Evolutionary conservation across 169 alveolate species (phyloP).

Genomic region (Cystoisospora suis): DNA sequence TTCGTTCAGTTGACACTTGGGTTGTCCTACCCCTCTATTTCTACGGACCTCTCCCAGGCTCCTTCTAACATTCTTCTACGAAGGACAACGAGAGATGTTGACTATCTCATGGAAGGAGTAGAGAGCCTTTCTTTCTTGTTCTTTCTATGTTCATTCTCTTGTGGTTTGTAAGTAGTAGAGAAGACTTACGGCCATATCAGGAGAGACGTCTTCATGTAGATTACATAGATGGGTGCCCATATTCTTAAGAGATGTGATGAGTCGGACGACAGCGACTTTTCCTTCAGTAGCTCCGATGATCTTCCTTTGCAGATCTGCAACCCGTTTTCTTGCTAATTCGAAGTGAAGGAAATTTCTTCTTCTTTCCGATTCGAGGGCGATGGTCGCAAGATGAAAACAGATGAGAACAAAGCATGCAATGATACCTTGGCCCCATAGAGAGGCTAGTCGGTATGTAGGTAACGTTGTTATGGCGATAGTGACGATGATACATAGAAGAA

Average conservation of each 20-base stretch:
- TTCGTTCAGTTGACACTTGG: too few relatives aligned
- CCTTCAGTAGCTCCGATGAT: not conserved
- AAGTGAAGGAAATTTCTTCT: not conserved
- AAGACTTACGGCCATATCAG: not conserved
- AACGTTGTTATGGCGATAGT: not conserved
- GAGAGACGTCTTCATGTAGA: not conserved
- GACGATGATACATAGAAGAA: not conserved
- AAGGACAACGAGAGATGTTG: too few relatives aligned
- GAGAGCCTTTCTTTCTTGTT: too few relatives aligned
- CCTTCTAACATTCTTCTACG: too few relatives aligned
- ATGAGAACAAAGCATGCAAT: not conserved
- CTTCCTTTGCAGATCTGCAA: not conserved
- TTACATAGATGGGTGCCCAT: not conserved
- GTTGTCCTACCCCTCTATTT: too few relatives aligned
- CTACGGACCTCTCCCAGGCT: too few relatives aligned
- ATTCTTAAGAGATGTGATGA: not conserved
- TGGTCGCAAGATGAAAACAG: not conserved
- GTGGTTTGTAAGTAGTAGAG: too few relatives aligned
- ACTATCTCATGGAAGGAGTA: too few relatives aligned
- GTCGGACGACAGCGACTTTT: constrained; percentile 19
- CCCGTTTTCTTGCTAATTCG: not conserved
- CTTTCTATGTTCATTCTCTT: too few relatives aligned
- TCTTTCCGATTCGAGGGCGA: not conserved
- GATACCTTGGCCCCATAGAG: not conserved
- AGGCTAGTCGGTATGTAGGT: not conserved